phyloP scores from a whole-genome alignment of 257 asterid genomes.

The Capsicum pubescens region DNA sequence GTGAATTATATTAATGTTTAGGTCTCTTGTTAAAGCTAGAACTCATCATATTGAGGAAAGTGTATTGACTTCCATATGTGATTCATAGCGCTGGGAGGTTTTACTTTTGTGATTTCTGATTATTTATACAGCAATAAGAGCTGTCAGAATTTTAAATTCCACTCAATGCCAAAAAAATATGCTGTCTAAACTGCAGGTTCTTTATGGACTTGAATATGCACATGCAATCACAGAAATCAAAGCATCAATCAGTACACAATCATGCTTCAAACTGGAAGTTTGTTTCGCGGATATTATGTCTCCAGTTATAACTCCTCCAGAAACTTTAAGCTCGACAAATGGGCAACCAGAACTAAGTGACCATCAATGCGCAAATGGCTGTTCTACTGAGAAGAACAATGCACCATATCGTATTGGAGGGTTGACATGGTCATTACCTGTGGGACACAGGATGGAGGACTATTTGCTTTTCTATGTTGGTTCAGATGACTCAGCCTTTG shows the following conservation, averaged over 20 bases:
- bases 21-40: background rate
- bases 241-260: constrained; percentile 39
- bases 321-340: constrained; percentile 37
- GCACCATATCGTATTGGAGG: constrained; percentile 64
- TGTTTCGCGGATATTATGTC: constrained; percentile 61
- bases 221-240: constrained; percentile 73
- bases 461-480: constrained; percentile 85
- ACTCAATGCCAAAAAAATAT: too few species aligned
- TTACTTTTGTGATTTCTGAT: constrained; percentile 1
- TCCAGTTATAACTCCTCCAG: constrained; percentile 62
- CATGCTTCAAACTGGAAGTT: constrained; percentile 42
- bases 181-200: constrained; percentile 57
- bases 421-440: constrained; percentile 78
- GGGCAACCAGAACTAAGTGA: constrained; percentile 38
- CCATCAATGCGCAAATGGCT: constrained; percentile 35
- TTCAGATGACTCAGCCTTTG: constrained; percentile 72
- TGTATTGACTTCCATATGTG: background rate
- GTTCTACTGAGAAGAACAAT: constrained; percentile 42
- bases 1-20: background rate
- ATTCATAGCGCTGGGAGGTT: background rate
- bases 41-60: background rate
- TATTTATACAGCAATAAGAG: background rate
- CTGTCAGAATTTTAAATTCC: background rate
- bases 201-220: constrained; percentile 85
- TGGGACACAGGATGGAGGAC: constrained; percentile 74